Percentiles rank a stretch among this genome's conserved stretches.
Conservation (phyloP, 768 basidiomycete species). For the Collybiopsis confluens region DNA sequence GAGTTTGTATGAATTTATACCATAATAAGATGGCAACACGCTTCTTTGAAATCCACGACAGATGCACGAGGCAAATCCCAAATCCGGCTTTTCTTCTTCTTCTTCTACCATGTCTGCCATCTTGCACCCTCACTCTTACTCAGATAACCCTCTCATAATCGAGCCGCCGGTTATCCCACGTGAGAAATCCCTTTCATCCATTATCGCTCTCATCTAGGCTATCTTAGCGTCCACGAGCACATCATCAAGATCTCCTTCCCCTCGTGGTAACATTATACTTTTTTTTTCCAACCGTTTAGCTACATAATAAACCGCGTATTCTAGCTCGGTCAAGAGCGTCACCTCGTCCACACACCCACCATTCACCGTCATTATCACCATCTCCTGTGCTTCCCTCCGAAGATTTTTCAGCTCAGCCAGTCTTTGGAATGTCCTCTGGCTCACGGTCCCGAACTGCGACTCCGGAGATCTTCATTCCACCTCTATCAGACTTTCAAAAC, state of each 20-base stretch:
- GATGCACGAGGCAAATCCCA: too few species aligned
- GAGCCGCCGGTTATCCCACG: too few species aligned
- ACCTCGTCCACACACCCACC: background rate
- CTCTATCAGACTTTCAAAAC: background rate
- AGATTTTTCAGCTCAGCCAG: background rate
- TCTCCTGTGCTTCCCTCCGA: background rate
- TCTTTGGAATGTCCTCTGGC: background rate
- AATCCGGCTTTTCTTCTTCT: too few species aligned
- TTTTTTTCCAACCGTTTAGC: background rate
- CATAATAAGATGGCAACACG: too few species aligned
- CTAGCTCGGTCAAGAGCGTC: background rate
- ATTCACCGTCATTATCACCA: background rate
- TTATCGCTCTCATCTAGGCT: too few species aligned
- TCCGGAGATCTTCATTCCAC: constrained; percentile 6
- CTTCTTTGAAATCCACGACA: too few species aligned
- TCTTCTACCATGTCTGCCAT: too few species aligned
- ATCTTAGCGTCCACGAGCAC: too few species aligned
- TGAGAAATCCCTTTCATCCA: too few species aligned
- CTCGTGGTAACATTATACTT: background rate
- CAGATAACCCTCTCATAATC: too few species aligned
- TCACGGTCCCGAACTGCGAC: background rate
- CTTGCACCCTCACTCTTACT: too few species aligned
- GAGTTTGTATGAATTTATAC: background rate
- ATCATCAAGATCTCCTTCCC: constrained; percentile 4
- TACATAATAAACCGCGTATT: background rate